Base-by-base conservation (phyloP, 2,329 filamentous ascomycete species). In the Colletotrichum tofieldiae region DNA sequence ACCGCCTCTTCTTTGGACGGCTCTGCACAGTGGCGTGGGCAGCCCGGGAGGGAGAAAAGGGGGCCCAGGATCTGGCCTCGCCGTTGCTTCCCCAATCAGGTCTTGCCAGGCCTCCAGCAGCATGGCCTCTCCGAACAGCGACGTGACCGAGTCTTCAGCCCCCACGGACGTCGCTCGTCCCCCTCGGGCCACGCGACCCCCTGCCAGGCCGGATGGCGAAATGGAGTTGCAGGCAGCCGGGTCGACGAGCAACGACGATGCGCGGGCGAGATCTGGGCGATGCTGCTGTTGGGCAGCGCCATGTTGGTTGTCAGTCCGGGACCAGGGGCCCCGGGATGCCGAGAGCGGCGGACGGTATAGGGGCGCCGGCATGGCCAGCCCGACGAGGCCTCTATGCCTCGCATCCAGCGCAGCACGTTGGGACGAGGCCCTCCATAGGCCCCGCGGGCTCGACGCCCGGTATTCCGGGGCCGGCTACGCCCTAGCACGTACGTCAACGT, bases 221-320 rank as follows among this genome's bases (percentile, higher is more conserved):
- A 70, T 59, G 62, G 43, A 43, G 63, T 66, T 23, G 62, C 61
- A 70, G 52, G 62, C 61, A 70, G 52, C 35, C 52, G 41, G 59
- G 54, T 45, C 54, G 64, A 41, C 32, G 45, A 51, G 41, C 41
- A 23, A 67, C 49, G 35, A 47, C 49, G 68, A 67, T 62, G 55
- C 23, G 55, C 63, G n/a, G 55, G 39, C 26, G 39, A 41, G 55
- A 71, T 52, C 43, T 49, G 41, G 63, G 37, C 47, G 12, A 35
- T n/a, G 32, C 37, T 49, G 49, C 37, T 37, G 35, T 23, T 29
- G 12, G n/a, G 61, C 16, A 14, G 26, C 26, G 37, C n/a, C 8
- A 45, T 39, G 18, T 45, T 23, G 14, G 51, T 35, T 41, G 18
- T 20, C 39, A 55, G 37, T 29, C 60, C 5, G 16, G 47, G 45